These are phyloP conservation scores for Rosa hybrid DNA, from an alignment of 331 rosid genomes.

Conservation along the genomic window DNA sequence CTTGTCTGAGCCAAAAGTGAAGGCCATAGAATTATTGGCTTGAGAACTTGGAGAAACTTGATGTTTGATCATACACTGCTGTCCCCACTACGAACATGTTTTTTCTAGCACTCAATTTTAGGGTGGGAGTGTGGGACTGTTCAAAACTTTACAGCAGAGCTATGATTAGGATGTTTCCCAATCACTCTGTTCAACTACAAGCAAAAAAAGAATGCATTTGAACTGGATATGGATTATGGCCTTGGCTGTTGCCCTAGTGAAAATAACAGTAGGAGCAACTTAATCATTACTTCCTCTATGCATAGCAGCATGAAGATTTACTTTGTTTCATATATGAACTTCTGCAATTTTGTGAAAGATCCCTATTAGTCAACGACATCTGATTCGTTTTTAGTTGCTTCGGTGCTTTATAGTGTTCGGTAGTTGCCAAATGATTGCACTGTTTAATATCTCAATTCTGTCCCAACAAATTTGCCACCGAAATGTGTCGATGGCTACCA, in stretches of 20 bases:
- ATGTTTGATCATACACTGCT: not conserved
- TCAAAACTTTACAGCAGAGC: not conserved
- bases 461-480: not conserved
- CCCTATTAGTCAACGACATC: not conserved
- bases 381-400: not conserved
- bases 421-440: not conserved
- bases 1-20: not conserved
- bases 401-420: not conserved
- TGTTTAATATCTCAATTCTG: not conserved
- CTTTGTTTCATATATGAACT: not conserved
- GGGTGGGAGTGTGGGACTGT: not conserved
- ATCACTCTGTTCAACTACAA: not conserved
- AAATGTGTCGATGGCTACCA: not conserved
- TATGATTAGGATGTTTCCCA: not conserved
- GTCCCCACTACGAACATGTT: not conserved
- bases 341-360: not conserved
- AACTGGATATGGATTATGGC: not conserved
- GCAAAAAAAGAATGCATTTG: not conserved
- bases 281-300: not conserved
- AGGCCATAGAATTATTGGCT: not conserved
- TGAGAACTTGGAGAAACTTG: not conserved
- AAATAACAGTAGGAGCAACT: not conserved
- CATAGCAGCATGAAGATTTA: not conserved
- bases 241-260: not conserved
- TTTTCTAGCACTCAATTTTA: not conserved